Conservation (phyloP, 805 yeast species). For the Metschnikowia colocasiae region DNA sequence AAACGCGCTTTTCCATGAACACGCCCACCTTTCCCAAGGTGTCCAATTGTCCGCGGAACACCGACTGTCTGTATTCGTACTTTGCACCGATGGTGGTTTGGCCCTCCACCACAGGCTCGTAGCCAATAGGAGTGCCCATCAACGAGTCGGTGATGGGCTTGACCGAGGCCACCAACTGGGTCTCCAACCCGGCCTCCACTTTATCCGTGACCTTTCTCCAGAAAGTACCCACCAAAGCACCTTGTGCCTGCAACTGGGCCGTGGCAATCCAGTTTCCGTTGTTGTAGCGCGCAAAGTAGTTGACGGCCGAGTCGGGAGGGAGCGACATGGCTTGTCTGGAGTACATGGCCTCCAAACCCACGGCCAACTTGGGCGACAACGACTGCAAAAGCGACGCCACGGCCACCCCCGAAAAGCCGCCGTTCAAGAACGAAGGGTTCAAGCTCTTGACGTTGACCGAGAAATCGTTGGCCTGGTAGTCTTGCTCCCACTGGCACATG, state of each 20-base stretch:
- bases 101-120: constrained; percentile 85
- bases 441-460: constrained; percentile 85
- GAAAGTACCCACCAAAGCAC: constrained; percentile 82
- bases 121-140: constrained; percentile 75
- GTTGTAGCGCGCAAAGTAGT: constrained; percentile 86
- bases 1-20: constrained; percentile 86
- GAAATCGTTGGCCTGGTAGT: constrained; percentile 84
- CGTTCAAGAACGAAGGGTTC: constrained; percentile 78
- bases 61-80: constrained; percentile 94
- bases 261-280: constrained; percentile 89
- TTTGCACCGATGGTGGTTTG: constrained; percentile 93
- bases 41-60: constrained; percentile 93
- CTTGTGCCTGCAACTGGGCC: constrained; percentile 91
- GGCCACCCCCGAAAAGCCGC: constrained; percentile 83
- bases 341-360: constrained; percentile 92
- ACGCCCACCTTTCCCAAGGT: constrained; percentile 87
- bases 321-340: constrained; percentile 68
- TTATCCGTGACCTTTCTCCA: constrained; percentile 91
- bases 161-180: constrained; percentile 73
- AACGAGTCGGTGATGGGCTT: constrained; percentile 70
- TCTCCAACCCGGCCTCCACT: constrained; percentile 93
- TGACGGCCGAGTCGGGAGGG: constrained; percentile 82
- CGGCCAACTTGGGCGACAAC: constrained; percentile 73
- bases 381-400: constrained; percentile 90
- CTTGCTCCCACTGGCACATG: constrained; percentile 95